Evolutionary conservation across 768 basidiomycete species (phyloP).

Genomic region (Sarcodon sp.): DNA sequence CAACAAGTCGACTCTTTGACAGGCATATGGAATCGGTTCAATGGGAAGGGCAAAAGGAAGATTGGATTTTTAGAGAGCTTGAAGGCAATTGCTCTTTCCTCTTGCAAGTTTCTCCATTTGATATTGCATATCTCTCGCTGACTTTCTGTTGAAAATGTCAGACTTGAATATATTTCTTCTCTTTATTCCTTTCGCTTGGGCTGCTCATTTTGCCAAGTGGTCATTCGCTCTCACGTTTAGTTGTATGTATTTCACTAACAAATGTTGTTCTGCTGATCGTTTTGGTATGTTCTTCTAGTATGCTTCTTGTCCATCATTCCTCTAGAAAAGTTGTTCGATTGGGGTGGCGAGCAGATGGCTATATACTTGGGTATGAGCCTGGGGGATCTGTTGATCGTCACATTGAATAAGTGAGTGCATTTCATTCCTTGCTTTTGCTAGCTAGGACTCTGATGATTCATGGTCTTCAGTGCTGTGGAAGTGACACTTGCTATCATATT

Average conservation of each 20-base stretch:
- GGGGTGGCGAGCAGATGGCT: constrained; percentile 42
- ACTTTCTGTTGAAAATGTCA: constrained; percentile 10
- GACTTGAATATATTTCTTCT: constrained; percentile 48
- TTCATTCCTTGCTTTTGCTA: background rate
- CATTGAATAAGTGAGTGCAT: constrained; percentile 45
- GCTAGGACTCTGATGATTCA: background rate
- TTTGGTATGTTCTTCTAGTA: constrained; percentile 21
- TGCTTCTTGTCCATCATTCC: constrained; percentile 56
- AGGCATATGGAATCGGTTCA: constrained; percentile 3
- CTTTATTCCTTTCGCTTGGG: constrained; percentile 51
- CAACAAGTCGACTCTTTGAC: background rate
- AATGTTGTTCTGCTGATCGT: background rate
- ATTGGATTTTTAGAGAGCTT: constrained; percentile 2
- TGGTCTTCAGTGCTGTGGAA: constrained; percentile 42
- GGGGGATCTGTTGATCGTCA: constrained; percentile 54
- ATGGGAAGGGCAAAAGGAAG: constrained; percentile 1
- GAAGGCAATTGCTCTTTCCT: background rate
- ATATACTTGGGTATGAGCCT: constrained; percentile 43
- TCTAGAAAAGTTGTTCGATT: constrained; percentile 55
- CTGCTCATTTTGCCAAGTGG: constrained; percentile 34
- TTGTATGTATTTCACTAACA: constrained; percentile 19
- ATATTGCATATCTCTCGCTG: background rate
- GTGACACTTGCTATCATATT: constrained; percentile 60
- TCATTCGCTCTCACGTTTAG: constrained; percentile 26
- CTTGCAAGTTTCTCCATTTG: background rate